A percentile compares a stretch with the other conserved stretches of the same genome.
These are phyloP conservation scores for Ilyonectria robusta DNA, from an alignment of 2,329 filamentous ascomycete species.

Conservation along the genomic window DNA sequence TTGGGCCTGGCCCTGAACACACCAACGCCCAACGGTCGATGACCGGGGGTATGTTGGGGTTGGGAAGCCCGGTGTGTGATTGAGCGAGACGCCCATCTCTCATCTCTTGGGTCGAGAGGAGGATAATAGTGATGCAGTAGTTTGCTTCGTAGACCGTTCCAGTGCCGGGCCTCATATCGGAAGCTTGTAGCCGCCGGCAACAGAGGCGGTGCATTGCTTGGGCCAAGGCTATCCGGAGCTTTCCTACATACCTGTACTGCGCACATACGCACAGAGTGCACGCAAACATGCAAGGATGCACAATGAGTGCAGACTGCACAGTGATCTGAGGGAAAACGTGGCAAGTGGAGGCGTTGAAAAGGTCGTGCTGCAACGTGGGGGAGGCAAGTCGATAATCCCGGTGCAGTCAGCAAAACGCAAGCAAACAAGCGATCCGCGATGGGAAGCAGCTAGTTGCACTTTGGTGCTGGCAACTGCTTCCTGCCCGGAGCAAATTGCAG, in stretches of 20 bases:
- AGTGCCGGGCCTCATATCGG: constrained; percentile 14
- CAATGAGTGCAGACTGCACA: constrained; percentile 11
- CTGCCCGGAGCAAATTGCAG: not conserved
- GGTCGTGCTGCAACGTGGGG: constrained; percentile 3
- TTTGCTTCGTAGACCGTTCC: not conserved
- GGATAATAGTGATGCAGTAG: not conserved
- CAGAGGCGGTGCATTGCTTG: constrained; percentile 12
- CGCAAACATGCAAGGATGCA: not conserved
- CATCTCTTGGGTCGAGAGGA: not conserved
- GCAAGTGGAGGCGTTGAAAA: constrained; percentile 23
- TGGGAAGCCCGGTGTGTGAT: not conserved
- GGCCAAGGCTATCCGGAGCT: not conserved
- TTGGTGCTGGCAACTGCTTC: not conserved
- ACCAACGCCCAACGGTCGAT: constrained; percentile 36
- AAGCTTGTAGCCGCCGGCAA: constrained; percentile 19
- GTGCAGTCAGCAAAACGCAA: not conserved
- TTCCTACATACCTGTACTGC: not conserved
- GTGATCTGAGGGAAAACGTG: constrained; percentile 23
- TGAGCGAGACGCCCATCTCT: not conserved
- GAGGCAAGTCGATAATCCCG: constrained; percentile 10
- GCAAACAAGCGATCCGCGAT: constrained; percentile 7
- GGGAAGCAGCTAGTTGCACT: not conserved
- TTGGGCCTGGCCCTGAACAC: constrained; percentile 36
- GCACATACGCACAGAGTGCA: not conserved
- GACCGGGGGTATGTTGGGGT: constrained; percentile 35